Conservation (phyloP, 495 filamentous ascomycete genomes). For the Talaromyces wortmannii region DNA sequence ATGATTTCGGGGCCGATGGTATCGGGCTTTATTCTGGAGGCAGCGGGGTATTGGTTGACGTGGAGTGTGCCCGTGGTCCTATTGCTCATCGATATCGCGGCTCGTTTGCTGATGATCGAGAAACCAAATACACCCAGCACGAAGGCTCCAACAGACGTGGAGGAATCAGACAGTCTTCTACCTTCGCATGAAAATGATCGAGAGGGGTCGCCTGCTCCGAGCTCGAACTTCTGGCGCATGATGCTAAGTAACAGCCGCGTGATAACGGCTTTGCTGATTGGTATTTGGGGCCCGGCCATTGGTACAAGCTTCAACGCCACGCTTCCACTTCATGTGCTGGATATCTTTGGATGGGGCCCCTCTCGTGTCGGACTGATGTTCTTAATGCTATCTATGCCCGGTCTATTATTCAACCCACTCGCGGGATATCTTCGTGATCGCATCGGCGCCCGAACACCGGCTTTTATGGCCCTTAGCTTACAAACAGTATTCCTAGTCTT, state of each 20-base stretch:
- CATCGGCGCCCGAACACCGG: conserved; percentile 13
- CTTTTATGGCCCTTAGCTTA: conserved; percentile 10
- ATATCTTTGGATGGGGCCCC: conserved; percentile 14
- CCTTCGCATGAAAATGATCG: neutral
- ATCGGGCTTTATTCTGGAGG: conserved; percentile 14
- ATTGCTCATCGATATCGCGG: conserved; percentile 14
- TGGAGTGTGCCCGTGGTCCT: conserved; percentile 17
- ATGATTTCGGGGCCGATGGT: conserved; percentile 15
- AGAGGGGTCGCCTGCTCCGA: neutral
- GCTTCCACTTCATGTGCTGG: conserved; percentile 20
- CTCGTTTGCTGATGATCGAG: conserved; percentile 21
- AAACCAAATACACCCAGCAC: neutral
- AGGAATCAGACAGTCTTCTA: neutral
- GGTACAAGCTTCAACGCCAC: conserved; percentile 19
- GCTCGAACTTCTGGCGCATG: neutral
- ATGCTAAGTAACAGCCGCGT: neutral
- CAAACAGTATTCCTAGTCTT: conserved; percentile 13
- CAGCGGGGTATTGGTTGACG: conserved; percentile 18
- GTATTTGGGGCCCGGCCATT: neutral
- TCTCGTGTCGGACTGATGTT: conserved; percentile 16
- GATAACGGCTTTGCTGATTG: neutral
- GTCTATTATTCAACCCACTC: conserved; percentile 13
- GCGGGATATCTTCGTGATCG: conserved; percentile 21
- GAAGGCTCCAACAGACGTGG: neutral
- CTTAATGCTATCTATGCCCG: conserved; percentile 11